Evolutionary conservation across 352 stramenopile genomes (phyloP).

Genomic region (Elongisporangium undulatum): DNA sequence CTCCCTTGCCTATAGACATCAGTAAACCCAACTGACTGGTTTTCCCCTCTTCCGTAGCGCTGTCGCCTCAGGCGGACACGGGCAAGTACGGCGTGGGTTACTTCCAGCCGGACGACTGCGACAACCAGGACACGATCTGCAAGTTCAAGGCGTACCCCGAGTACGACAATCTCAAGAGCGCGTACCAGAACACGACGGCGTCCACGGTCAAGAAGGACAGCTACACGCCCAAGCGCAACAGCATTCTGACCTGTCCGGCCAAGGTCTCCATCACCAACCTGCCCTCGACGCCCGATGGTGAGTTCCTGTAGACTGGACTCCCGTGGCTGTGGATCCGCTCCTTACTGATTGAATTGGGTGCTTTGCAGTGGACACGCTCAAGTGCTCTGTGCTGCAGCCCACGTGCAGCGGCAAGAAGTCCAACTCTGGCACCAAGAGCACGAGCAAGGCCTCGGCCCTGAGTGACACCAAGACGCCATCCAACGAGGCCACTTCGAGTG

Average conservation of each 20-base stretch:
- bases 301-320: too few species aligned
- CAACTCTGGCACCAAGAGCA: slow-evolving; percentile 7
- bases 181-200: slow-evolving; percentile 64
- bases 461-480: slow-evolving; percentile 11
- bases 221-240: slow-evolving; percentile 28
- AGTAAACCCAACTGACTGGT: neutral
- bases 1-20: too few species aligned
- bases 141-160: slow-evolving; percentile 68
- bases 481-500: slow-evolving; percentile 10
- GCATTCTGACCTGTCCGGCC: slow-evolving; percentile 37
- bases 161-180: slow-evolving; percentile 63
- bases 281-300: slow-evolving; percentile 30
- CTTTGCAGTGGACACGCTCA: slow-evolving; percentile 19
- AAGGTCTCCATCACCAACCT: slow-evolving; percentile 24
- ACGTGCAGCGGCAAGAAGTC: slow-evolving; percentile 32
- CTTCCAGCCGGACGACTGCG: slow-evolving; percentile 40
- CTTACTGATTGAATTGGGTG: neutral
- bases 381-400: slow-evolving; percentile 31
- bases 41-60: neutral
- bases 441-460: neutral
- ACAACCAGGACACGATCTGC: slow-evolving; percentile 24
- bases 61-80: slow-evolving; percentile 17
- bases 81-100: slow-evolving; percentile 75
- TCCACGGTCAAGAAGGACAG: slow-evolving; percentile 38
- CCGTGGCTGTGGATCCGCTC: neutral